phyloP scores from a whole-genome alignment of 139 green algal genomes.

The Picochlorum costavermella region DNA sequence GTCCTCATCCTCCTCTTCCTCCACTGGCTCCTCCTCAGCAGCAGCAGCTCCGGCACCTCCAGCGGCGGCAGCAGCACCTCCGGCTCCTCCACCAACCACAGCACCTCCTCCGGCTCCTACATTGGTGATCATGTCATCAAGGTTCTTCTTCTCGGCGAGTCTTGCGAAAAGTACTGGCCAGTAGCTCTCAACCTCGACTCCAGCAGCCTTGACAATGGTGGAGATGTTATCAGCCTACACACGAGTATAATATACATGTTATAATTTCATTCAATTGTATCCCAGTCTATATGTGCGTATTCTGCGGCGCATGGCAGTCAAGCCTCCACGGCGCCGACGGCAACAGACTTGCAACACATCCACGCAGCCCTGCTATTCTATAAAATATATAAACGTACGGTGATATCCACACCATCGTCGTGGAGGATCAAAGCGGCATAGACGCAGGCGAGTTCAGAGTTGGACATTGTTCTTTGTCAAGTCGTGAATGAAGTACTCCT shows the following conservation, averaged over 20 bases:
- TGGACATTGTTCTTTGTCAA: slow-evolving; percentile 46
- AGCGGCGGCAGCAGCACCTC: slow-evolving; percentile 38
- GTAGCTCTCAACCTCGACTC: slow-evolving; percentile 89
- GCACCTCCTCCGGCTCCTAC: slow-evolving; percentile 71
- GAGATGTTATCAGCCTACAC: slow-evolving; percentile 85
- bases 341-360: background rate
- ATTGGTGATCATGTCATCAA: slow-evolving; percentile 96
- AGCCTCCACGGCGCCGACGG: background rate
- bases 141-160: slow-evolving; percentile 85
- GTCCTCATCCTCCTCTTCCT: slow-evolving; percentile 80
- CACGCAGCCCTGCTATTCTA: background rate
- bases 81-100: slow-evolving; percentile 48
- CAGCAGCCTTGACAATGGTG: slow-evolving; percentile 80
- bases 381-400: slow-evolving; percentile 35
- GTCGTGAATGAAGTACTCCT: slow-evolving; percentile 31
- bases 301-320: background rate
- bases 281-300: background rate
- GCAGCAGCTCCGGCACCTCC: slow-evolving; percentile 54
- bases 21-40: slow-evolving; percentile 72
- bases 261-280: too few species aligned
- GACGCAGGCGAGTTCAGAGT: slow-evolving; percentile 84
- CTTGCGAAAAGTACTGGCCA: slow-evolving; percentile 95
- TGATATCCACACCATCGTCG: slow-evolving; percentile 93
- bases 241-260: too few species aligned
- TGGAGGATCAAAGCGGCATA: slow-evolving; percentile 94